Base-by-base conservation (phyloP, 2,329 filamentous ascomycete species). In the Claviceps africana region DNA sequence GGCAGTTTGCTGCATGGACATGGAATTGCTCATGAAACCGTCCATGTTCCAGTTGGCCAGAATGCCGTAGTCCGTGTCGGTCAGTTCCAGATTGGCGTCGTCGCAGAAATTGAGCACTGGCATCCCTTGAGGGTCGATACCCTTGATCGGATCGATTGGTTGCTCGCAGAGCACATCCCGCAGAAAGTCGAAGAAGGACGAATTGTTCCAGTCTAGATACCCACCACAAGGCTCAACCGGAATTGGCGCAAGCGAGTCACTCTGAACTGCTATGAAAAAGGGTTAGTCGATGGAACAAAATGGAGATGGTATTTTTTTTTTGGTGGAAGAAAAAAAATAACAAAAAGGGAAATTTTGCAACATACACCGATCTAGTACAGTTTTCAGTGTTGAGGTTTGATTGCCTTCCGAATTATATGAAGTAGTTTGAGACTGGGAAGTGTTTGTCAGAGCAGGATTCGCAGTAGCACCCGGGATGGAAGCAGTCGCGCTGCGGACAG, bases 151-250 rank as follows among this genome's bases (percentile, higher is more conserved):
- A 25, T 70, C 64, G 25, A 70, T 56, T 1, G 68, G 64, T 39
- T 72, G 69, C n/a, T 76, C 69, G 52, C 73, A 77, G 17, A 78
- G 64, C 13, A 78, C 68, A 43, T 75, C 72, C 7, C 72, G 71
- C 15, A 78, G 61, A 48, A 78, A 78, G 49, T 76, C 72, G 19
- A 70, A 69, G 55, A 78, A 77, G 1, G 72, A 71, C 17, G 69
- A 59, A 25, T 65, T 65, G 30, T 62, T 58, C 48, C 68, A 61
- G 37, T 68, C 64, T 43, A 65, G 53, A 11, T 51, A 50, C 22
- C 42, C 49, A 13, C 44, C 47, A n/a, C 33, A 43, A 25, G 47
- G 42, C 37, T 53, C 47, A 40, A 48, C 50, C 7, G 39, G 19
- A 17, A 17, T n/a, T n/a, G 31, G 40, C 31, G 15, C 30, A 5